phyloP scores from a whole-genome alignment of 805 yeast species.

The Lachancea quebecensis region DNA sequence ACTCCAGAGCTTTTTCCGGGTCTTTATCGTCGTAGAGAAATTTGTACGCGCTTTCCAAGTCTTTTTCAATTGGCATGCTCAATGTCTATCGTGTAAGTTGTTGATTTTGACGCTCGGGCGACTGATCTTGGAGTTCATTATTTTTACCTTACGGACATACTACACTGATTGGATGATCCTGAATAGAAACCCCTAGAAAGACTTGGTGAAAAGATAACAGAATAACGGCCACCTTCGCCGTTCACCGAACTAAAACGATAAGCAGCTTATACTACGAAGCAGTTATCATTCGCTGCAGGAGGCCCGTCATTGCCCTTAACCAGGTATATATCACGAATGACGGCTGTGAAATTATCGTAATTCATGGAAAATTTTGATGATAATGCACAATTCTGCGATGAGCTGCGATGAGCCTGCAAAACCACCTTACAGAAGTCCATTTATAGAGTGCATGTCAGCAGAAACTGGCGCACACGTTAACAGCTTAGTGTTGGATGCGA shows the following conservation, averaged over 20 bases:
- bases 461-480: constrained; percentile 35
- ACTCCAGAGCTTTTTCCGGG: constrained; percentile 38
- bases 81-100: too few relatives aligned
- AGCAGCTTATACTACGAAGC: too few relatives aligned
- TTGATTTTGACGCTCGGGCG: too few relatives aligned
- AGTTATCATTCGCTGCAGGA: too few relatives aligned
- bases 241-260: too few relatives aligned
- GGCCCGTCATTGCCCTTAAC: too few relatives aligned
- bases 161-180: too few relatives aligned
- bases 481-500: constrained; percentile 82
- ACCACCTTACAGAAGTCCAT: neutral
- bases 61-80: constrained; percentile 24
- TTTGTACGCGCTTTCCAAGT: constrained; percentile 39
- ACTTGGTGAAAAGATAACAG: too few relatives aligned
- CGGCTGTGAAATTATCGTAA: neutral
- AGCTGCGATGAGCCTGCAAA: constrained; percentile 3
- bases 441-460: constrained; percentile 34
- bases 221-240: too few relatives aligned
- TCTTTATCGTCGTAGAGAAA: constrained; percentile 41
- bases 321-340: neutral
- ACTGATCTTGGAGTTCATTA: too few relatives aligned
- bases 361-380: constrained; percentile 1
- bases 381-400: neutral
- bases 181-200: too few relatives aligned
- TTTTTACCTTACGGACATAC: too few relatives aligned